Base-by-base conservation (phyloP, 2,329 filamentous ascomycete genomes). In the Monilinia aucupariae region DNA sequence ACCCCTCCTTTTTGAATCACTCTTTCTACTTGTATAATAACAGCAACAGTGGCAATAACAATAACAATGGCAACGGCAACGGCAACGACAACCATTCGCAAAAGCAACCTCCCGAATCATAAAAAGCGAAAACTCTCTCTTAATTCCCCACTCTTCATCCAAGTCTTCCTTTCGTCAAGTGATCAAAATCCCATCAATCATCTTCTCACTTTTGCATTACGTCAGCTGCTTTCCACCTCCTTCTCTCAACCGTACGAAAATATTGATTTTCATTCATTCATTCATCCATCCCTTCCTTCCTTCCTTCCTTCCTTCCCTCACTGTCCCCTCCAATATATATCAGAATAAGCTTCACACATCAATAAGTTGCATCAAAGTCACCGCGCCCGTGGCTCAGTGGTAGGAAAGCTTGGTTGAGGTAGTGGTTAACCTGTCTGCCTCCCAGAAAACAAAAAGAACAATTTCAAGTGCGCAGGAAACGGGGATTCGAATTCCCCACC, bases 361-460 rank as follows among this genome's bases (percentile, higher is more conserved):
- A 41, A 60, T 43, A 41, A 52, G 32, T 25, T 43, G 30, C 48
- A 34, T 60, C 48, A 53, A 60, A 25, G 12, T 1, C 8, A 27
- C 20, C 20, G 20, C 52, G 34, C 37, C 20, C 12, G 20, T 60
- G 48, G 58, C 34, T 15, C 48, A 43, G 12, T 60, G 34, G 45
- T 39, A 53, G 58, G 58, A 41, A 25, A 47, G 59, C 59, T 61
- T 61, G 49, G 50, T 61, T 61, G 49, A 54, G 51, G 59, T 61
- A 61, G 59, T 61, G 59, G 59, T 61, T 61, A 61, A 61, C 59
- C 51, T 53, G 59, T 55, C 59, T 61, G 59, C 59, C 30, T 55
- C 59, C 59, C 59, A 61, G 41, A 34, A 27, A 27, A 12, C 20
- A 34, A 41, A 54, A 27, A 12, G 25, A 34, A 41, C 47, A 45